Conservation (phyloP, 805 yeast genomes). For the Cyberlindnera nakhonratchasimensis region DNA sequence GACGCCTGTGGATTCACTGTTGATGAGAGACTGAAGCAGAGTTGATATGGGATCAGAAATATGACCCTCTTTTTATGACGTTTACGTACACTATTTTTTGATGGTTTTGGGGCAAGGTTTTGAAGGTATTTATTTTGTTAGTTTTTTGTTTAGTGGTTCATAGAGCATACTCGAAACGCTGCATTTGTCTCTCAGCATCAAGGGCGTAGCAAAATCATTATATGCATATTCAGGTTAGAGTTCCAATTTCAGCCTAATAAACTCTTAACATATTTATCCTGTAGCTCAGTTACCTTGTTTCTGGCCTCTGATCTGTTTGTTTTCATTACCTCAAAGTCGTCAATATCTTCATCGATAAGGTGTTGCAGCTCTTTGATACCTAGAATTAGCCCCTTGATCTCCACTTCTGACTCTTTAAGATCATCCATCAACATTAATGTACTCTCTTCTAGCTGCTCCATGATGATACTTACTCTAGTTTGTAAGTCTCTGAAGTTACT, state of each 20-base stretch:
- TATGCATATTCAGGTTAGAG: neutral
- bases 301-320: neutral
- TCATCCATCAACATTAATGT: conserved; percentile 2
- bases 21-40: conserved; percentile 9
- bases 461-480: neutral
- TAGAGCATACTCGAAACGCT: neutral
- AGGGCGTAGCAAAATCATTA: neutral
- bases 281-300: conserved; percentile 1
- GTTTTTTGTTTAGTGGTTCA: neutral
- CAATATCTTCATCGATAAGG: conserved; percentile 6
- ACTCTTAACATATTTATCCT: conserved; percentile 1
- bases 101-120: too few species aligned
- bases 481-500: neutral
- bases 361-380: conserved; percentile 6
- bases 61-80: neutral
- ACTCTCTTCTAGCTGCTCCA: conserved; percentile 3
- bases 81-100: too few species aligned
- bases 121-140: too few species aligned
- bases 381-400: neutral
- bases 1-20: neutral
- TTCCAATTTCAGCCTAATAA: neutral
- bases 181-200: neutral
- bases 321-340: neutral
- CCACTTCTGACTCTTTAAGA: conserved; percentile 1
- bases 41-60: neutral